Percentiles rank a stretch among this genome's conserved stretches.
Evolutionary conservation across 176 grass and related monocot species (phyloP).

Genomic region (Zea luxurians): DNA sequence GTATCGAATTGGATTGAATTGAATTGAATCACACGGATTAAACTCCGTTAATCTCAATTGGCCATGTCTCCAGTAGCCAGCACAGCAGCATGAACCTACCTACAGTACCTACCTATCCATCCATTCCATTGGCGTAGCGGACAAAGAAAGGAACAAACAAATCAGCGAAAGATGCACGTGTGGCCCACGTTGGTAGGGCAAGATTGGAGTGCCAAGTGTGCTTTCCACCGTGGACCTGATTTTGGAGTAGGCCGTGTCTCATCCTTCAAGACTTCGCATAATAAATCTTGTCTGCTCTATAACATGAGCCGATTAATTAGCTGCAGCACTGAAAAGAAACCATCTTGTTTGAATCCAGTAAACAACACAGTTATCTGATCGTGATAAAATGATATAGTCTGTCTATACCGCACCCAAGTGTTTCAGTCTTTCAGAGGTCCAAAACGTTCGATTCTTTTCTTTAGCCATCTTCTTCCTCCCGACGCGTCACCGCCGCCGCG

Average conservation of each 20-base stretch:
- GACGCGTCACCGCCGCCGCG: no score
- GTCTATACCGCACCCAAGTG: no score
- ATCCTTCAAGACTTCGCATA: neutral
- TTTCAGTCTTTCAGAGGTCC: no score
- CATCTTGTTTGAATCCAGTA: neutral
- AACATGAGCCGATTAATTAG: no score
- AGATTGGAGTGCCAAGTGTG: constrained; percentile 23
- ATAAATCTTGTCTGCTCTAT: neutral
- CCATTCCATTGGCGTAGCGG: neutral
- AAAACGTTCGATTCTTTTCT: no score
- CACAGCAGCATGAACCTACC: neutral
- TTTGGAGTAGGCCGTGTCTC: neutral
- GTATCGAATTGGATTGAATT: neutral
- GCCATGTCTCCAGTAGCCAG: no score
- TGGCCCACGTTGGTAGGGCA: neutral
- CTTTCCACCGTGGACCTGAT: neutral
- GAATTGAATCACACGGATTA: neutral
- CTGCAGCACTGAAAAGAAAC: neutral
- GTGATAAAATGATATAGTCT: no score
- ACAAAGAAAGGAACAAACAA: neutral
- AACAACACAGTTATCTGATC: neutral
- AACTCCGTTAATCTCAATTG: neutral
- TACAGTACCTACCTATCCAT: no score
- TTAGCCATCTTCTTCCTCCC: no score
- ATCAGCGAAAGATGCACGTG: neutral